A percentile compares a stretch with the other conserved stretches of the same genome.
Evolutionary conservation across 768 basidiomycete species (phyloP).

Genomic region (Mrakia gelida): DNA sequence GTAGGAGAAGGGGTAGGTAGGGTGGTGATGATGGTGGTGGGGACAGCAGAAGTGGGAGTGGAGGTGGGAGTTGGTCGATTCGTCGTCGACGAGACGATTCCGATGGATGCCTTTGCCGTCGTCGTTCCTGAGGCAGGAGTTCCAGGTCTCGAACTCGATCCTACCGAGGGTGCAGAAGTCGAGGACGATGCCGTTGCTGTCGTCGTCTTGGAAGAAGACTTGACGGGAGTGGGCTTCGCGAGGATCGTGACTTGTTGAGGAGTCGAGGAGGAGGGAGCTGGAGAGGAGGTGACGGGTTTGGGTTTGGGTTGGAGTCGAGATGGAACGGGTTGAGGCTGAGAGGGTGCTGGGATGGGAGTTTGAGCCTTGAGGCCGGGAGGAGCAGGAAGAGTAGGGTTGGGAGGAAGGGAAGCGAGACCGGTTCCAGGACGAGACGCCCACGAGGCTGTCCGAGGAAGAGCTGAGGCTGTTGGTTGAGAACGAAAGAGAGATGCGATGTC

Average conservation of each 20-base stretch:
- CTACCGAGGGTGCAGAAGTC: not conserved
- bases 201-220: constrained; percentile 24
- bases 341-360: not conserved
- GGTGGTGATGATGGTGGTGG: not conserved
- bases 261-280: constrained; percentile 22
- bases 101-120: constrained; percentile 3
- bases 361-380: constrained; percentile 18
- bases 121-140: constrained; percentile 23
- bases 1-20: constrained; percentile 1
- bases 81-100: constrained; percentile 17
- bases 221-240: constrained; percentile 30
- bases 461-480: constrained; percentile 37
- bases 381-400: constrained; percentile 31
- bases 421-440: constrained; percentile 46
- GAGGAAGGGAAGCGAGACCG: constrained; percentile 36
- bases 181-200: constrained; percentile 8
- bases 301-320: not conserved
- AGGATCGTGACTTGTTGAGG: constrained; percentile 18
- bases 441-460: constrained; percentile 58
- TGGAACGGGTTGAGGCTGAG: not conserved
- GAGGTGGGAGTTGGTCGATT: constrained; percentile 12
- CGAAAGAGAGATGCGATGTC: not conserved
- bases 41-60: not conserved
- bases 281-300: constrained; percentile 18
- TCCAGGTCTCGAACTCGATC: constrained; percentile 1